Percentiles rank a stretch among this genome's conserved stretches.
Conservation (phyloP, 164 flowering plant genomes). For the Aristolochia fimbriata region DNA sequence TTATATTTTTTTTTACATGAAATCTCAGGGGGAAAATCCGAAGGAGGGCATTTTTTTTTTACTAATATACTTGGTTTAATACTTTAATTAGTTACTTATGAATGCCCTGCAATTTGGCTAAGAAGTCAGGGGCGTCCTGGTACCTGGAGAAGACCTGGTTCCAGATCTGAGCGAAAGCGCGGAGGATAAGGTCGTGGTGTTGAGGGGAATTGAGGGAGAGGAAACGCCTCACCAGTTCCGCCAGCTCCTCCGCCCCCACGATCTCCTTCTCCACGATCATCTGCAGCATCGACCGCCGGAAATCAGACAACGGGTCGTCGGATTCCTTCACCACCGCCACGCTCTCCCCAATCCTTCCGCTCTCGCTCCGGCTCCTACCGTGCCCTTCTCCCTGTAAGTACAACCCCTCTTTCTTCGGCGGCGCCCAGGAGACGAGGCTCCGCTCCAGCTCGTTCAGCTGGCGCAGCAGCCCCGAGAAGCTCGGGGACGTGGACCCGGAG, state of each 20-base stretch:
- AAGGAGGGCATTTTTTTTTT: not conserved
- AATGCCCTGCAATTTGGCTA: not conserved
- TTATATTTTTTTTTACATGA: too few species aligned
- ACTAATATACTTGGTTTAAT: not conserved
- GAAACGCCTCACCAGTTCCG: constrained; percentile 9
- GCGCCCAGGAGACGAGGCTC: constrained; percentile 6
- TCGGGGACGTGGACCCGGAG: not conserved
- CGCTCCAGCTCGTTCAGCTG: constrained; percentile 17
- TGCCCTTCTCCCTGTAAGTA: too few species aligned
- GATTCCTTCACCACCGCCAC: constrained; percentile 16
- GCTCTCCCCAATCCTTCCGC: constrained; percentile 8
- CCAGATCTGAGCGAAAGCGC: constrained; percentile 17
- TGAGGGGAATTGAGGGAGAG: constrained; percentile 11
- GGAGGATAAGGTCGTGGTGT: constrained; percentile 12
- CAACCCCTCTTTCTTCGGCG: not conserved
- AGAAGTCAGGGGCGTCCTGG: constrained; percentile 7
- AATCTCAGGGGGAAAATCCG: too few species aligned
- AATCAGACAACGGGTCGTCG: constrained; percentile 14
- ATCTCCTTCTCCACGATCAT: constrained; percentile 20
- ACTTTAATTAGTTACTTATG: not conserved
- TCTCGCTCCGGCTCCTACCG: constrained; percentile 4
- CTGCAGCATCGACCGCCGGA: constrained; percentile 15
- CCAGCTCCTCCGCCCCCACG: constrained; percentile 8
- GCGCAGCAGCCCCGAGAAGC: constrained; percentile 12
- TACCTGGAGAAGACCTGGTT: constrained; percentile 6